A percentile compares a stretch with the other conserved stretches of the same genome.
These are phyloP conservation scores for Ceratocystis cacaofunesta DNA, from an alignment of 2,329 filamentous ascomycete species.

Conservation along the genomic window DNA sequence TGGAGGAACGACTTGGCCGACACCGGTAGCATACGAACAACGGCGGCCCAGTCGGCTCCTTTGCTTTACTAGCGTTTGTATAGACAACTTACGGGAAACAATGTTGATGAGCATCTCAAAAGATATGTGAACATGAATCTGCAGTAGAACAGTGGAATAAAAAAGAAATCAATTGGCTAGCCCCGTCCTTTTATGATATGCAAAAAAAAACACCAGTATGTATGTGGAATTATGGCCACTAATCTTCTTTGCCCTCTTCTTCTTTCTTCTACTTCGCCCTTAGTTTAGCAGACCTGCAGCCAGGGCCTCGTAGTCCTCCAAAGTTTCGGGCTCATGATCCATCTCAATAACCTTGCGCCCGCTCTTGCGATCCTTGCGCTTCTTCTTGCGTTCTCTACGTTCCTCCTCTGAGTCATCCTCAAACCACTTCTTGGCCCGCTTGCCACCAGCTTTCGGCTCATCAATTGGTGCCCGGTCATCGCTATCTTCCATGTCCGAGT, in stretches of 20 bases:
- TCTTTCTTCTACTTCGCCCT: not conserved
- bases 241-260: not conserved
- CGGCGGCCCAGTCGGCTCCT: too few species aligned
- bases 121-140: not conserved
- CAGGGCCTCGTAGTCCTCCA: conserved; percentile 65
- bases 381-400: conserved; percentile 22
- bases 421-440: conserved; percentile 72
- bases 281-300: conserved; percentile 55
- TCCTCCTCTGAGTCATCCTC: conserved; percentile 38
- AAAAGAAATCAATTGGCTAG: conserved; percentile 11
- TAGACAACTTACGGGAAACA: not conserved
- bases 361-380: conserved; percentile 30
- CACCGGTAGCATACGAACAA: conserved; percentile 26
- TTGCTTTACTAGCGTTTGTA: not conserved
- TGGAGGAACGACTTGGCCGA: conserved; percentile 64
- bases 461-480: conserved; percentile 25
- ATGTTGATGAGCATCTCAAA: not conserved
- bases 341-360: conserved; percentile 44
- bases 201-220: conserved; percentile 19
- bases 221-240: conserved; percentile 17
- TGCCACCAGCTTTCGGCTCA: conserved; percentile 22
- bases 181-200: conserved; percentile 16
- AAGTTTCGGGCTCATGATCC: conserved; percentile 56
- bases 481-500: conserved; percentile 27
- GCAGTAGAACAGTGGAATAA: not conserved